Evolutionary conservation across 1,284 basidiomycete genomes (phyloP).

Genomic region (Trametes polyzona): DNA sequence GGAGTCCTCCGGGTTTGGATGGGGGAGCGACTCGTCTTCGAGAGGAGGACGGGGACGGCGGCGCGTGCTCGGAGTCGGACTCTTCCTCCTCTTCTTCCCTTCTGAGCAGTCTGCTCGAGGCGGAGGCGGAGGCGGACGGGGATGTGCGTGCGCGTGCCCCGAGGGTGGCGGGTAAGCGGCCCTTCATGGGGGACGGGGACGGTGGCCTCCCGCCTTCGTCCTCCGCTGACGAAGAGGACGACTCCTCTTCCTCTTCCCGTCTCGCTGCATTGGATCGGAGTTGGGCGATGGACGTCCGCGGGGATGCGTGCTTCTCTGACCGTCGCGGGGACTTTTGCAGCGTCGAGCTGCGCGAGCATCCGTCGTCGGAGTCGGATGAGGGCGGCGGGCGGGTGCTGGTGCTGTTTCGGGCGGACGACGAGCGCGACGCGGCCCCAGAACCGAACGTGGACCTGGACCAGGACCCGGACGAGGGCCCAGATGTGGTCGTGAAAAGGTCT

Average conservation of each 20-base stretch:
- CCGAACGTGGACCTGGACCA: neutral
- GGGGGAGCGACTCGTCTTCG: neutral
- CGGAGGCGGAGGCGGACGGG: too few species aligned
- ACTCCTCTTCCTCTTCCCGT: constrained; percentile 19
- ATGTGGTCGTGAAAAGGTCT: constrained; percentile 4
- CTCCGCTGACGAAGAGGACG: neutral
- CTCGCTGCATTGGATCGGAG: neutral
- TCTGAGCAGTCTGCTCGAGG: too few species aligned
- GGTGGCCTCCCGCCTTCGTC: constrained; percentile 3
- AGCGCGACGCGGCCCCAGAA: neutral
- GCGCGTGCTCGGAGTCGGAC: constrained; percentile 12
- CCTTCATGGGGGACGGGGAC: constrained; percentile 19
- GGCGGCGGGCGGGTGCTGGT: constrained; percentile 13
- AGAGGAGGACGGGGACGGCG: constrained; percentile 16
- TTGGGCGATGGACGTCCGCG: constrained; percentile 10
- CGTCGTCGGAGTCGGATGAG: constrained; percentile 20
- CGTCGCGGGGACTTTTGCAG: constrained; percentile 34
- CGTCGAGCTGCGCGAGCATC: neutral
- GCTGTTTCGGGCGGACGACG: constrained; percentile 14
- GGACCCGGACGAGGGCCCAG: neutral
- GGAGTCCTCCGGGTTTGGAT: neutral
- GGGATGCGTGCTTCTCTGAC: constrained; percentile 30
- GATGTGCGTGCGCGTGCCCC: neutral
- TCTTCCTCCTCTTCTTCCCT: constrained; percentile 15
- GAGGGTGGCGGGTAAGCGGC: neutral